Base-by-base conservation (phyloP, 805 yeast genomes). In the Priceomyces fermenticarens region DNA sequence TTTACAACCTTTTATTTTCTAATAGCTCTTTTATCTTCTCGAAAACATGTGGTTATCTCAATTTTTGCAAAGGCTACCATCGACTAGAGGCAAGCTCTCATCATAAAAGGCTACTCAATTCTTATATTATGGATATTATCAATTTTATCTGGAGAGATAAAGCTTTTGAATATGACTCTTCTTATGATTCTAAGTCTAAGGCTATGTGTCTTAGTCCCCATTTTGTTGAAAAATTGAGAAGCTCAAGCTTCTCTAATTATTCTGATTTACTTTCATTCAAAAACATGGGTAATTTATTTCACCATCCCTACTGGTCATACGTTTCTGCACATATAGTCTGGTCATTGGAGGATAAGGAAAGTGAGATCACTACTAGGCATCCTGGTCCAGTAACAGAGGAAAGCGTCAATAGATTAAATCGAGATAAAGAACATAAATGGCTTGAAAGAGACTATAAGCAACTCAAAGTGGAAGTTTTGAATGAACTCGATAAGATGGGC, bases 81-180 rank as follows among this genome's bases (percentile, higher is more conserved):
- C 58, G 63, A 39, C 38, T 47, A n/a, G 49, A 48, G 2, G 26
- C 32, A 0, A 48, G 50, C 3, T 47, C 46, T 5, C 30, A 46
- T 3, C 45, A 54, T 28, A 66, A 68, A 38, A 47, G 49, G 8
- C 36, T 73, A 3, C 78, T 73, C 36, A 78, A 78, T 42, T 58
- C 78, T 0, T 75, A 71, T 43, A 72, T 80, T 8, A 72, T 77
- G 70, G 85, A 81, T 49, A 52, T 73, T 6, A 67, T 81, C 44
- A 80, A 81, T 42, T 60, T 73, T 10, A 36, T 75, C 0, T 81
- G 85, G 85, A 57, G 83, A 43, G 76, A 78, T 46, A 69, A 65
- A 48, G 76, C 80, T 1, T 72, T 78, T 45, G 65, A 65, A 17
- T 53, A 53, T n/a, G 67, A 56, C 17, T 31, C 20, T 2, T 44